Conservation (phyloP, 345 rosid species). For the Citrus sinensis region DNA sequence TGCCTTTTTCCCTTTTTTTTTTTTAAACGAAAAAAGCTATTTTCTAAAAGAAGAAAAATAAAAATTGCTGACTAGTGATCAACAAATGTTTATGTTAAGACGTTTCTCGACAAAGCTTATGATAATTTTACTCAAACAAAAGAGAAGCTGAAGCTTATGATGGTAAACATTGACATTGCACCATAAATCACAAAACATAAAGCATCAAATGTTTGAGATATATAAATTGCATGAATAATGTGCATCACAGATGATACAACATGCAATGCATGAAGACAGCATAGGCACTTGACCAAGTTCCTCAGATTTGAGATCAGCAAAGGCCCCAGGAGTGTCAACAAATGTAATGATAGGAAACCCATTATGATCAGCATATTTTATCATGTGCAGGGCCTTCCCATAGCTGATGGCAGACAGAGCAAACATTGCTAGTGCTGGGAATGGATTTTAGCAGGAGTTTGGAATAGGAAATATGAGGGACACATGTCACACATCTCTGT, state of each 20-base stretch:
- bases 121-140: neutral
- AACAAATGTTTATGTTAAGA: neutral
- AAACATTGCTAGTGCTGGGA: neutral
- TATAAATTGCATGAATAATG: neutral
- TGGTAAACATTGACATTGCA: neutral
- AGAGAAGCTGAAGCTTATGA: neutral
- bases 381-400: conserved; percentile 31
- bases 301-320: conserved; percentile 40
- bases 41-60: neutral
- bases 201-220: neutral
- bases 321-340: conserved; percentile 42
- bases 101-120: neutral
- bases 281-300: conserved; percentile 37
- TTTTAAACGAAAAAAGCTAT: too few species aligned
- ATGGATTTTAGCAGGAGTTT: neutral
- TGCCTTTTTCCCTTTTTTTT: neutral
- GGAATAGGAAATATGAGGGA: neutral
- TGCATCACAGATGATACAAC: neutral
- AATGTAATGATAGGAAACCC: conserved; percentile 35
- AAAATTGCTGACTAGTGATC: neutral
- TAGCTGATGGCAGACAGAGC: conserved; percentile 18
- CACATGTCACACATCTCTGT: neutral
- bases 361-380: conserved; percentile 35
- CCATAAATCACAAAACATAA: neutral
- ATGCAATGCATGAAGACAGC: neutral